Conservation (phyloP, 2,329 filamentous ascomycete species). For the Alternaria alternata region DNA sequence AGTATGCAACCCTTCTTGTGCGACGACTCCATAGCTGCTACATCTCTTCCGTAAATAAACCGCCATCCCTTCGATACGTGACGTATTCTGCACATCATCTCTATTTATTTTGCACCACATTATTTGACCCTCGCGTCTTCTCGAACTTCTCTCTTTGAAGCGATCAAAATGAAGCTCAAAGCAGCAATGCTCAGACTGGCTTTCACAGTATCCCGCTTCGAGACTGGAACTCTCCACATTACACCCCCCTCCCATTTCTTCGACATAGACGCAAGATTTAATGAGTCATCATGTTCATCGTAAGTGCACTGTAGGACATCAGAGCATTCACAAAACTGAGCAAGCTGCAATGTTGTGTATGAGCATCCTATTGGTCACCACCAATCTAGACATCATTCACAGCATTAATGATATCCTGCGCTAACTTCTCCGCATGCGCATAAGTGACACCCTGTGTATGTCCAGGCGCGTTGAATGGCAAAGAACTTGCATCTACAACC, state of each 20-base stretch:
- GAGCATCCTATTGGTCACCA: neutral
- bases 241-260: neutral
- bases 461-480: constrained; percentile 10
- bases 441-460: constrained; percentile 14
- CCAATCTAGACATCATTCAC: neutral
- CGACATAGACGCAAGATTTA: neutral
- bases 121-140: neutral
- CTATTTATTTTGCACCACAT: neutral
- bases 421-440: constrained; percentile 14
- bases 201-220: neutral
- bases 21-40: no score
- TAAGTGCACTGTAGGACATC: neutral
- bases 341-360: neutral
- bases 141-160: neutral
- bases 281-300: neutral
- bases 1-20: no score
- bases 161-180: neutral
- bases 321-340: neutral
- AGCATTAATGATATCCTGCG: constrained; percentile 12
- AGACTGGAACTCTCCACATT: neutral
- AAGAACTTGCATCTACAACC: constrained; percentile 10
- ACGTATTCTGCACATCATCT: neutral
- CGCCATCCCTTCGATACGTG: no score
- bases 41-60: no score
- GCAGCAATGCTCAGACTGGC: neutral